Conservation (phyloP, 1,284 basidiomycete genomes). For the Flammula alnicola region DNA sequence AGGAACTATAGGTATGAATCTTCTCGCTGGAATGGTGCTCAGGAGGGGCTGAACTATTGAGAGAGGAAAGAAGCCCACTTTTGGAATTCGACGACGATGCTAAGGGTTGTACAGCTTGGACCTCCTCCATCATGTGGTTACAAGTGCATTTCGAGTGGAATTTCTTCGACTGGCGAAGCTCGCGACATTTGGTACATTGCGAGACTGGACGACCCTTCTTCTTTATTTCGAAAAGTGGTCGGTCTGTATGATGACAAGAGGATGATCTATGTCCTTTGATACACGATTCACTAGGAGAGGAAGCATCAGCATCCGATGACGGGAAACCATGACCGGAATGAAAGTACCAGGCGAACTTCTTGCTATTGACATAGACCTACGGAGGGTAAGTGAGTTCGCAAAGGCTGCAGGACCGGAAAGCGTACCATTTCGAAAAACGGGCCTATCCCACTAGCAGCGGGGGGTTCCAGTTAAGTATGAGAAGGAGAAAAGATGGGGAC, state of each 20-base stretch:
- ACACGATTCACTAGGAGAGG: constrained; percentile 70
- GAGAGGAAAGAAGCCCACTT: constrained; percentile 43
- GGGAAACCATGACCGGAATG: constrained; percentile 3
- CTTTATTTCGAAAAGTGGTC: constrained; percentile 85
- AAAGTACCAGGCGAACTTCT: constrained; percentile 81
- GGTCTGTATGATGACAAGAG: constrained; percentile 78
- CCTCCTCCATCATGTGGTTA: constrained; percentile 43
- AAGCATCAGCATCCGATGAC: background rate
- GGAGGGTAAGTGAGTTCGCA: background rate
- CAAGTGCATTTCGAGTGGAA: constrained; percentile 80
- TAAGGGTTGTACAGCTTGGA: constrained; percentile 37
- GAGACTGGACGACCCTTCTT: constrained; percentile 86
- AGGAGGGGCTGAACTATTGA: constrained; percentile 9
- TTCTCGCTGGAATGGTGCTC: constrained; percentile 43
- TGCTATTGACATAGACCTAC: constrained; percentile 75
- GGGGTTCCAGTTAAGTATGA: constrained; percentile 8
- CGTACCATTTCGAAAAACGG: constrained; percentile 14
- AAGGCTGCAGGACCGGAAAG: background rate
- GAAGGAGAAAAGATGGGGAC: constrained; percentile 2
- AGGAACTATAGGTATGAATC: constrained; percentile 64
- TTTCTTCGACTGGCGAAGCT: constrained; percentile 73
- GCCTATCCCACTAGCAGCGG: constrained; percentile 4
- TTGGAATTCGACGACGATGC: constrained; percentile 51
- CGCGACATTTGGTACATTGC: constrained; percentile 80
- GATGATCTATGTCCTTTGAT: constrained; percentile 90